phyloP scores from a whole-genome alignment of 2,329 filamentous ascomycete genomes.

The Ilyonectria destructans region DNA sequence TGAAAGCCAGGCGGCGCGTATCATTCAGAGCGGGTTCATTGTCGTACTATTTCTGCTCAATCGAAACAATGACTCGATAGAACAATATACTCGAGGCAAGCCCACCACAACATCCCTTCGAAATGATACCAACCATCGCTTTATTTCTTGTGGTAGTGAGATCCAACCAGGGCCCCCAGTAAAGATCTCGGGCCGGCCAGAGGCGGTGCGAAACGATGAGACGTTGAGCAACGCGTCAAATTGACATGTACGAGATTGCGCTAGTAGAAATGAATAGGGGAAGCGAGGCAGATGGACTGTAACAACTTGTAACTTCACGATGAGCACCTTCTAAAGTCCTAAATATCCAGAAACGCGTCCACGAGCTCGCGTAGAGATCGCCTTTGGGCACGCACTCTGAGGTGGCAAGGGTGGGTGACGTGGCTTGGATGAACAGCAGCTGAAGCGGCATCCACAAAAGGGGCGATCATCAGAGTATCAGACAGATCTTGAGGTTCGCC shows the following conservation, averaged over 20 bases:
- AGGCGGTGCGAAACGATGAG: not conserved
- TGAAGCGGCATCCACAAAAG: not conserved
- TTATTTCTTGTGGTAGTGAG: not conserved
- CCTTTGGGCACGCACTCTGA: too few relatives aligned
- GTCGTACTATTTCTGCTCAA: not conserved
- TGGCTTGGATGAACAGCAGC: not conserved
- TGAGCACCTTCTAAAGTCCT: not conserved
- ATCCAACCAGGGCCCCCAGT: not conserved
- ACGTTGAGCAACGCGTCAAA: not conserved
- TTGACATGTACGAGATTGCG: not conserved
- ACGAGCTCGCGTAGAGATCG: too few relatives aligned
- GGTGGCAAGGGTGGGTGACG: not conserved
- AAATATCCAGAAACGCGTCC: not conserved
- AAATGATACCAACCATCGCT: not conserved
- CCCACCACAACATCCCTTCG: not conserved
- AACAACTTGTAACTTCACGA: too few relatives aligned
- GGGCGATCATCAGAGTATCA: not conserved
- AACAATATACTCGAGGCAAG: not conserved
- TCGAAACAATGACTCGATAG: not conserved
- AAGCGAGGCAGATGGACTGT: not conserved
- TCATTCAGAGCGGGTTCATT: not conserved
- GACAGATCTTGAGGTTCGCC: not conserved
- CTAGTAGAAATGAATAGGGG: not conserved
- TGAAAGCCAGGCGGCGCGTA: constrained; percentile 1
- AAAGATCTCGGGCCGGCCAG: not conserved